A percentile compares a stretch with the other conserved stretches of the same genome.
Conservation (phyloP, 305 asterid species). For the Fraxinus floribunda region DNA sequence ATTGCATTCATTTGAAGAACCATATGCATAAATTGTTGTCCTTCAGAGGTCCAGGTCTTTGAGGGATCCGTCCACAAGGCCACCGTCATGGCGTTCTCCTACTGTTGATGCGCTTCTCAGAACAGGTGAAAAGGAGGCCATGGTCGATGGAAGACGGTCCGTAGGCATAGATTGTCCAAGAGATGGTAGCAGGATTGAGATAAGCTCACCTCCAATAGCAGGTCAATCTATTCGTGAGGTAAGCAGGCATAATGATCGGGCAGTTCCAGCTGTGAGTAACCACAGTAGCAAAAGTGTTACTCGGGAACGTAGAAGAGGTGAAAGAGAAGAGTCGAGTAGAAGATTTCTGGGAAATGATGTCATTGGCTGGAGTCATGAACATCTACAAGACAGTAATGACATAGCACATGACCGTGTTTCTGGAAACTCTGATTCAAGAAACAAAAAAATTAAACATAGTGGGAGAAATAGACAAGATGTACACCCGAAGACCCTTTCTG, state of each 20-base stretch:
- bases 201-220: conserved; percentile 47
- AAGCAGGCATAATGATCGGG: conserved; percentile 34
- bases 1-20: conserved; percentile 97
- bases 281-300: conserved; percentile 42
- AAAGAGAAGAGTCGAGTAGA: conserved; percentile 48
- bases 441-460: conserved; percentile 33
- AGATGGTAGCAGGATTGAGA: conserved; percentile 38
- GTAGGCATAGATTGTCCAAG: conserved; percentile 46
- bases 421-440: conserved; percentile 48
- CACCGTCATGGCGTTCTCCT: conserved; percentile 82
- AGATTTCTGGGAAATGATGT: conserved; percentile 38
- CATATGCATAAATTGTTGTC: conserved; percentile 83
- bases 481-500: conserved; percentile 54
- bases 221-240: conserved; percentile 29
- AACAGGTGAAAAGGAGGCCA: conserved; percentile 48
- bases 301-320: conserved; percentile 43
- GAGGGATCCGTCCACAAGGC: conserved; percentile 90
- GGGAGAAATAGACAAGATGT: conserved; percentile 41
- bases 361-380: conserved; percentile 29
- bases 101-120: conserved; percentile 51
- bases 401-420: conserved; percentile 35
- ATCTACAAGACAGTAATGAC: conserved; percentile 30
- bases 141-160: conserved; percentile 57
- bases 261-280: conserved; percentile 34
- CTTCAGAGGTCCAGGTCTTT: conserved; percentile 94